Percentiles rank a stretch among this genome's conserved stretches.
phyloP scores from a whole-genome alignment of 2,329 filamentous ascomycete species.

The Gnomoniopsis sp. region DNA sequence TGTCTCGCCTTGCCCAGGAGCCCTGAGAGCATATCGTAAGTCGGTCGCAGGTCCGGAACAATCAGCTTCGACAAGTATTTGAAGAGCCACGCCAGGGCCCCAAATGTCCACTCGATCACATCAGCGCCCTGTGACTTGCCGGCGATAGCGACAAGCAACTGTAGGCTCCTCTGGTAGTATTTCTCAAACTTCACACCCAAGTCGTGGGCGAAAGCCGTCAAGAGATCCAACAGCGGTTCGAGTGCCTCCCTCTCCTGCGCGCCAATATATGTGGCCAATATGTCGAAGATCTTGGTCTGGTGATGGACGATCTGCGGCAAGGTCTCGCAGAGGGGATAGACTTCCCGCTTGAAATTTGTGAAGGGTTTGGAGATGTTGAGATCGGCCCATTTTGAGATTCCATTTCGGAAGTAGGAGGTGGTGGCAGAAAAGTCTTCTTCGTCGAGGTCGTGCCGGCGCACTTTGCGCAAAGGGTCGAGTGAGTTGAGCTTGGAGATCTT shows the following conservation, averaged over 20 bases:
- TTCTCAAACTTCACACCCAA: conserved; percentile 83
- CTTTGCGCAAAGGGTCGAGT: conserved; percentile 86
- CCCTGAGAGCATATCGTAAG: conserved; percentile 78
- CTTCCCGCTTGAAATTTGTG: conserved; percentile 70
- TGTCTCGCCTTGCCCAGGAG: conserved; percentile 79
- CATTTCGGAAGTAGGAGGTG: conserved; percentile 82
- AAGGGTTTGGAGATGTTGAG: conserved; percentile 86
- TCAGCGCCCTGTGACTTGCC: conserved; percentile 74
- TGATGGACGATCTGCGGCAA: conserved; percentile 90
- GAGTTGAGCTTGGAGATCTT: conserved; percentile 87
- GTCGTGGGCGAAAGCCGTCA: conserved; percentile 93
- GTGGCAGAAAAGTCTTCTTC: conserved; percentile 70
- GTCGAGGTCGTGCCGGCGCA: conserved; percentile 80
- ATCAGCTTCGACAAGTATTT: conserved; percentile 91
- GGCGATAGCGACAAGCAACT: conserved; percentile 73
- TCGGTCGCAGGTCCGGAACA: conserved; percentile 78
- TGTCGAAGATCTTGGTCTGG: conserved; percentile 77
- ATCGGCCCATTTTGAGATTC: conserved; percentile 85
- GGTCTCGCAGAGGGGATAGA: conserved; percentile 78
- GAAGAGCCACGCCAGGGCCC: conserved; percentile 89
- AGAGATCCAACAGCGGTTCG: conserved; percentile 81
- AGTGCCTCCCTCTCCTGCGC: conserved; percentile 74
- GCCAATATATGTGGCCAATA: conserved; percentile 72
- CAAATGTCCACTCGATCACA: conserved; percentile 98
- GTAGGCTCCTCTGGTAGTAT: conserved; percentile 74